Base-by-base conservation (phyloP, 1,284 basidiomycete genomes). In the Wallemia hederae region DNA sequence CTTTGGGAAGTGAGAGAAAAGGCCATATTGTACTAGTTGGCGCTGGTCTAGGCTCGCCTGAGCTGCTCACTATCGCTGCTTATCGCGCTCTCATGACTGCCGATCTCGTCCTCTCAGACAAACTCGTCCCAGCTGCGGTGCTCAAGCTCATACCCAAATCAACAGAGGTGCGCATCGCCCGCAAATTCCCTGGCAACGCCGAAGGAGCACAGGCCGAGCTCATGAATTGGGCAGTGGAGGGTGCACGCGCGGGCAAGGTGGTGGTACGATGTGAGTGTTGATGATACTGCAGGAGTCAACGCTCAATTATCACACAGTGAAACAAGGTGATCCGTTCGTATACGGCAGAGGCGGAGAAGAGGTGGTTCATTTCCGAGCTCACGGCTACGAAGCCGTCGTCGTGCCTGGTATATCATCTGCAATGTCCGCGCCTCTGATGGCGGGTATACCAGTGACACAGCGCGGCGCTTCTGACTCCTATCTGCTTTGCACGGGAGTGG, bases 151-250 rank as follows among this genome's bases (percentile, higher is more conserved):
- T 97, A 59, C 91, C 91, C 0, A 62, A 66, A 3, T 71, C 76
- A 2, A 76, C 74, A 55, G 70, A 70, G 24, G 78, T 82, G 7
- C 71, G 74, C 62, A 94, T 97, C 64, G 92, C 92, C 17, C 83
- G 83, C 65, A 98, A 98, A 70, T 97, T 94, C 73, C 92, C 92
- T 0, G 92, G 92, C 0, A 97, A 97, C 67, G 88, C 90, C 1
- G 92, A 97, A 61, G 82, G 84, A 24, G 89, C 90, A 0, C 92
- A 97, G 70, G 79, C 77, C 58, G 92, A 97, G 72, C 80, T 97
- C 74, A 92, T 96, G 84, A 78, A 84, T 63, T 79, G 83, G 9
- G 92, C 89, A 0, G 73, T 94, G 1, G 81, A 83, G 59, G 89
- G 81, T 11, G 88, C 86, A 0, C 74, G 72, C 28, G 75, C 76